Base-by-base conservation (phyloP, 768 basidiomycete genomes). In the Tricholoma sp. region DNA sequence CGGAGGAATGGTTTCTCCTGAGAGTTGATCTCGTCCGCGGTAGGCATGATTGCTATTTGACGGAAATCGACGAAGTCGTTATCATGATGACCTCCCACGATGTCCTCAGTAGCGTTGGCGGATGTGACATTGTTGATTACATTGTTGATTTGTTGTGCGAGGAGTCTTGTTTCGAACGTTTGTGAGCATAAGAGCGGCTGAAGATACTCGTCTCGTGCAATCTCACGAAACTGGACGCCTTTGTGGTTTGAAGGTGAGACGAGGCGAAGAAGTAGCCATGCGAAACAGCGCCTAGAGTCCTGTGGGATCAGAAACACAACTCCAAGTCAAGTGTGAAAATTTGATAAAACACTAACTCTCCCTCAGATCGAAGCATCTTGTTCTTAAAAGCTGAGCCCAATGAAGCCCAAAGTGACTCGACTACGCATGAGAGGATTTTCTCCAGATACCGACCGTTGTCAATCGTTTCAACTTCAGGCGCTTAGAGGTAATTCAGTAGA, bases 31-130 rank as follows among this genome's bases (percentile, higher is more conserved):
- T 89, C 86, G 41, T 81, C 78, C 0, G 81, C 75, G 4, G 84
- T 84, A 1, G 87, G 87, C 6, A 85, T 67, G 37, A 89, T 83
- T n/a, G 80, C 67, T 17, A 88, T 83, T 10, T 78, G 57, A 7
- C 81, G 79, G 59, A 85, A 88, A 52, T 87, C 76, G n/a, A 68
- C 68, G 50, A 81, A 81, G 63, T 89, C 86, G 53, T 89, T 88
- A 60, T 87, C 84, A 55, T 89, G 87, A 3, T 87, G 75, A 3
- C 86, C 86, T 0, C 87, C 87, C 33, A 5, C 33, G 12, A 10
- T 2, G 15, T 11, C 11, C 12, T 13, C 36, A 5, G 1, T 10
- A 37, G 36, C 36, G 15, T 10, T 12, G 36, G 9, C 12, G 11
- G 11, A 37, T 37, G 36, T 37, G 11, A 12, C 5, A 12, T 37